phyloP scores from a whole-genome alignment of 768 basidiomycete genomes.

The Tephrocybe rancida region DNA sequence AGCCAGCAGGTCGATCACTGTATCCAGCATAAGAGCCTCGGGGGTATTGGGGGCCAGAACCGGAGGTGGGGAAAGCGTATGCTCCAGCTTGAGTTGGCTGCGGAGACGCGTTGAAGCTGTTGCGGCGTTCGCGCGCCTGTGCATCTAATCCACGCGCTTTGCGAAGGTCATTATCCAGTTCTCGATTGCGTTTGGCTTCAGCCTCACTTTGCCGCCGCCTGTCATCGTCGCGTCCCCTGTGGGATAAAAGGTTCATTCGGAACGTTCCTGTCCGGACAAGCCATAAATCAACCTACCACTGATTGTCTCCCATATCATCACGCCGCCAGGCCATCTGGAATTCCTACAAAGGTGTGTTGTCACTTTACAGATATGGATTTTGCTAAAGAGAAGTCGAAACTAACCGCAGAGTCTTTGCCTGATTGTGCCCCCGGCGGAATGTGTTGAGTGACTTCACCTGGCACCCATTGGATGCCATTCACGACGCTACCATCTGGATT shows the following conservation, averaged over 20 bases:
- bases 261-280: constrained; percentile 2
- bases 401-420: constrained; percentile 36
- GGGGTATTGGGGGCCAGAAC: constrained; percentile 28
- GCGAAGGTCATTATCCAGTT: constrained; percentile 58
- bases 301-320: constrained; percentile 36
- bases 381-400: constrained; percentile 1
- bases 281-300: constrained; percentile 39
- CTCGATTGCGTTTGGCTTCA: constrained; percentile 49
- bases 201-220: constrained; percentile 43
- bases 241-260: constrained; percentile 4
- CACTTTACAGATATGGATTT: background rate
- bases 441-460: constrained; percentile 67
- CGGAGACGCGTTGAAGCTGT: constrained; percentile 49
- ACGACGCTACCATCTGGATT: constrained; percentile 65
- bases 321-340: constrained; percentile 61
- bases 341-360: constrained; percentile 39
- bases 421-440: constrained; percentile 62
- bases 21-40: constrained; percentile 25
- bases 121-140: constrained; percentile 51
- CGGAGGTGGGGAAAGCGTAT: constrained; percentile 32
- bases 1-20: constrained; percentile 16
- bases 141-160: constrained; percentile 61
- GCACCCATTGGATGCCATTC: constrained; percentile 67
- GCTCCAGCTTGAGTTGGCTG: constrained; percentile 9
- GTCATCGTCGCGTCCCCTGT: constrained; percentile 50